Percentiles rank a stretch among this genome's conserved stretches.
Evolutionary conservation across 371 early-diverging fungal genomes (phyloP).

Genomic region (Mortierella sp.): DNA sequence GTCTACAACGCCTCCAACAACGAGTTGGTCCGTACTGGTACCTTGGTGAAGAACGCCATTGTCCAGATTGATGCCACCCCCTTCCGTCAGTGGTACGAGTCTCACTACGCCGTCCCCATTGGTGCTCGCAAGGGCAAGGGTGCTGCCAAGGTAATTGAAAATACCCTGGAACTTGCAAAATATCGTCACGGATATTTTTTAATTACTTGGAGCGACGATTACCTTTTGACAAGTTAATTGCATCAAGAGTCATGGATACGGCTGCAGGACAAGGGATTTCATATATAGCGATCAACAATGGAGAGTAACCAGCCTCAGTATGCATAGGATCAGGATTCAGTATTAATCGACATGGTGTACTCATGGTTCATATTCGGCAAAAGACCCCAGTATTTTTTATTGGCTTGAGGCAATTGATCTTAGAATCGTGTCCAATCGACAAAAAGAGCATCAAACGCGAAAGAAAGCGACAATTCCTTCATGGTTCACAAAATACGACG

Average conservation of each 20-base stretch:
- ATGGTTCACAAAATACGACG: too few relatives aligned
- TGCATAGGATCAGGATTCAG: neutral
- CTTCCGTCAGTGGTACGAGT: conserved; percentile 99
- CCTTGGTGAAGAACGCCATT: conserved; percentile 99
- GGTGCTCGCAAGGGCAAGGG: conserved; percentile 91
- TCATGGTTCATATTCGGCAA: neutral
- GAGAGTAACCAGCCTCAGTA: neutral
- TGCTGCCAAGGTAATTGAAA: conserved; percentile 59
- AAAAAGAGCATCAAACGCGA: neutral
- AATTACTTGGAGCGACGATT: neutral
- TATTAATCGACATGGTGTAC: neutral
- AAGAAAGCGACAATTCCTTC: too few relatives aligned
- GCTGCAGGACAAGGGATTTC: neutral
- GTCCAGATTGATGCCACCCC: conserved; percentile 99
- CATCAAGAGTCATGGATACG: neutral
- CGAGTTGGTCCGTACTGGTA: conserved; percentile 99
- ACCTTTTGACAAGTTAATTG: neutral
- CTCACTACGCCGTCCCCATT: conserved; percentile 92
- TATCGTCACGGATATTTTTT: conserved; percentile 6
- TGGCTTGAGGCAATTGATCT: too few relatives aligned
- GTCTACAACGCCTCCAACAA: conserved; percentile 99
- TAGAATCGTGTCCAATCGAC: neutral
- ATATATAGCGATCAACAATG: neutral
- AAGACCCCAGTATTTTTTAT: too few relatives aligned
- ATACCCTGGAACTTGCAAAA: neutral